Evolutionary conservation across 768 basidiomycete genomes (phyloP), one percentile per base, ranked within the genome.

Genomic region (Lyophyllum decastes): DNA sequence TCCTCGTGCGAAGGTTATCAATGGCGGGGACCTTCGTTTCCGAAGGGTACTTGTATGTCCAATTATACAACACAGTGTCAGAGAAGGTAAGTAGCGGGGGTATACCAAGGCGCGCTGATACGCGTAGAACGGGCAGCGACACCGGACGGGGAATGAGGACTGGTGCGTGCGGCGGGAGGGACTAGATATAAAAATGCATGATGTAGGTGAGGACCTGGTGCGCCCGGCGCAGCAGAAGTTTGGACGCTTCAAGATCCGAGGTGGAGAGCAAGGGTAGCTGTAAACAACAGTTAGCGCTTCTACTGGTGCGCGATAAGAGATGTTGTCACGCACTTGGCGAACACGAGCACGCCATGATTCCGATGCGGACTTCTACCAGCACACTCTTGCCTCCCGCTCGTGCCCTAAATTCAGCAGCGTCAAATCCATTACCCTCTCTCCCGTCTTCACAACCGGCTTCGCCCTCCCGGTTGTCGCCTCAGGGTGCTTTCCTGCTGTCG

Each of bases 11-110:
- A 50, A 95, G 76, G 65, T 92, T 87, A 53, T 85, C 73, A 5
- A 82, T 71, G 27, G 81, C 1, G 80, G 84, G 73, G 74, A 77
- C 67, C 63, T 57, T 73, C 69, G 58, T 63, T 62, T 30, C 65
- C 58, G 61, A 69, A 30, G 54, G 78, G 56, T 65, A 78, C 73
- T 57, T 72, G 52, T 70, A 76, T 59, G 67, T 52, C 88, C 89
- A 92, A 69, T 96, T 96, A 74, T 94, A 97, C 25, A 97, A 81
- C 8, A 97, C 94, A 26, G 88, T 89, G 69, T 96, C 94, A 10
- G 94, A 88, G 68, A 94, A 97, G 3, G 94, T 97, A 56, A 94
- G 79, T 40, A 96, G 78, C 0, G 95, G 94, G 0, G 95, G 95
- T 1, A 97, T 75, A 54, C 89, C 86, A 10, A 97, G 84, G 45